Evolutionary conservation across 2,329 filamentous ascomycete genomes (phyloP), one percentile per base, ranked within the genome.

Genomic region (Aspergillus ochraceoroseus): DNA sequence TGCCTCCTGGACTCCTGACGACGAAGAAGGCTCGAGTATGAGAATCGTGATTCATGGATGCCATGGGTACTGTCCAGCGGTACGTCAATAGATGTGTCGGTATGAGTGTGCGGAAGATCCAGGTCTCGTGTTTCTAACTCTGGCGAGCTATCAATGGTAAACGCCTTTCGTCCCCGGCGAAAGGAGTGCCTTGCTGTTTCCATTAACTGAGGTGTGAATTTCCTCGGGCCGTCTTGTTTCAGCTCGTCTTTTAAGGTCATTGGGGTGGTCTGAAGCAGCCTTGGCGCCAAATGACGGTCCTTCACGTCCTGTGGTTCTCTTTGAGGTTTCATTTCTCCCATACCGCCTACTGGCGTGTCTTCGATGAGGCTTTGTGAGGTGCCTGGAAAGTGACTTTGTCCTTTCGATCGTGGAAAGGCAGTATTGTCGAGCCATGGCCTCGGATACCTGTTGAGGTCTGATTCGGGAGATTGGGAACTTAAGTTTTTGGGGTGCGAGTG

Each of bases 1-100:
- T 79, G 76, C 19, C 65, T 70, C 34, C 65, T 58, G 17, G 43
- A 47, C 41, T 65, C 58, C 32, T 66, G 60, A 22, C 61, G 62
- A 32, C 60, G 62, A 31, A 62, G 54, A 13, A 72, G 57, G 41
- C 53, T 70, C 13, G 62, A 56, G 33, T 69, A 70, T 13, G 70
- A 72, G 41, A 70, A 72, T 12, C 52, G 58, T 3, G 70, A 72
- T 41, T 72, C 68, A 7, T 55, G 19, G 7, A 27, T 12, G 7
- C 20, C 6, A n/a, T 22, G 15, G 12, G 15, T 23, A 20, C 18
- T 15, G 12, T 14, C 26, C 9, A 29, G 13, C 11, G 5, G 5
- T 6, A 9, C 13, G 19, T 22, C 19, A 33, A 7, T 47, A 22
- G 20, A 22, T 39, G n/a, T 35, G 23, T 44, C 38, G 19, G 31